Percentiles rank a stretch among this genome's conserved stretches.
phyloP scores from a whole-genome alignment of 1,139 yeast species.

The Suhomyces wounanorum region DNA sequence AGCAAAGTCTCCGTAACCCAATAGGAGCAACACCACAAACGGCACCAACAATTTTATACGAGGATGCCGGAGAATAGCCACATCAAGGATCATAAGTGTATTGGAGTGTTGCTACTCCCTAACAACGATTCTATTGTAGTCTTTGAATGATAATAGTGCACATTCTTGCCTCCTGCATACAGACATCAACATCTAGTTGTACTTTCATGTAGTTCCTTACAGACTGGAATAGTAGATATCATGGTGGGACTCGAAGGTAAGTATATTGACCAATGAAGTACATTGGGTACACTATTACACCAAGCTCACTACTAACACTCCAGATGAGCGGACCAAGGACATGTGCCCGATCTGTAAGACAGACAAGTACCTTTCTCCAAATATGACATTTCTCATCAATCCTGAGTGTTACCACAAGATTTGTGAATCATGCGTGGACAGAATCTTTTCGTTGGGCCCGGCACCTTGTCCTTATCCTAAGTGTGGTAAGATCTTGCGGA shows the following conservation, averaged over 20 bases:
- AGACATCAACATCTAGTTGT: neutral
- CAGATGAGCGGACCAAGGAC: slow-evolving; percentile 55
- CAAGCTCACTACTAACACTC: slow-evolving; percentile 7
- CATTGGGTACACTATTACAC: neutral
- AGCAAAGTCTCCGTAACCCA: slow-evolving; percentile 38
- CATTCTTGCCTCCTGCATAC: neutral
- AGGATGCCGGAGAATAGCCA: slow-evolving; percentile 12
- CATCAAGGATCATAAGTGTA: slow-evolving; percentile 15
- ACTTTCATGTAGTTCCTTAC: neutral
- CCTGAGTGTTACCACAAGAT: slow-evolving; percentile 98
- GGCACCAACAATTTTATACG: slow-evolving; percentile 26
- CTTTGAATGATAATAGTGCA: neutral
- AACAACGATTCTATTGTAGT: neutral
- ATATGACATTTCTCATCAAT: slow-evolving; percentile 86
- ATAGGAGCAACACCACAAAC: slow-evolving; percentile 21
- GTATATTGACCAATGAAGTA: neutral
- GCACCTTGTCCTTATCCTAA: slow-evolving; percentile 95
- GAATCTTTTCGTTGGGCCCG: slow-evolving; percentile 92
- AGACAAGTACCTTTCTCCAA: slow-evolving; percentile 90
- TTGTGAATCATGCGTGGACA: slow-evolving; percentile 94
- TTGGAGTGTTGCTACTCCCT: neutral
- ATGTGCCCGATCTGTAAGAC: slow-evolving; percentile 98
- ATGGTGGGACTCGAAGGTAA: slow-evolving; percentile 14
- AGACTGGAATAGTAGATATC: neutral
- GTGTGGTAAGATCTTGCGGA: slow-evolving; percentile 84